These are phyloP conservation scores for Colletotrichum australisinense DNA, from an alignment of 2,329 filamentous ascomycete genomes.

Conservation along the genomic window DNA sequence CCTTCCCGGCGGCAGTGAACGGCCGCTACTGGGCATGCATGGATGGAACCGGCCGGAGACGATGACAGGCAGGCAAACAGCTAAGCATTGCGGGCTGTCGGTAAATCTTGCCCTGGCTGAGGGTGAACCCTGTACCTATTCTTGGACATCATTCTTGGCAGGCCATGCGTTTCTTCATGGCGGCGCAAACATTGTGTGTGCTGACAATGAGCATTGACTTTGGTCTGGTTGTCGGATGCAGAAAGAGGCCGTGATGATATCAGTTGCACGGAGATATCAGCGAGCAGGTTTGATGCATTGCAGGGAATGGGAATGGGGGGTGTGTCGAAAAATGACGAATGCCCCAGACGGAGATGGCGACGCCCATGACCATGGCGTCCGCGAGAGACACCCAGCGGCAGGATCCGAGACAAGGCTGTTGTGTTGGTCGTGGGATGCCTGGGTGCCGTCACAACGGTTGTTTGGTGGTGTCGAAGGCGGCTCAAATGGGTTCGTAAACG, in stretches of 20 bases:
- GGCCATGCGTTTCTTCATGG: constrained; percentile 16
- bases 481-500: not conserved
- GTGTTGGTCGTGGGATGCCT: constrained; percentile 17
- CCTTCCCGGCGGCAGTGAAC: not conserved
- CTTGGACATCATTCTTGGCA: constrained; percentile 29
- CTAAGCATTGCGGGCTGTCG: constrained; percentile 29
- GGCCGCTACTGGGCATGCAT: constrained; percentile 5
- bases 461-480: not conserved
- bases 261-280: constrained; percentile 1
- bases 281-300: constrained; percentile 8
- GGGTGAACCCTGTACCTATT: constrained; percentile 24
- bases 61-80: constrained; percentile 20
- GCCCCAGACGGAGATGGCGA: constrained; percentile 15
- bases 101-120: constrained; percentile 24
- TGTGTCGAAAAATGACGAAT: not conserved
- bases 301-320: not conserved
- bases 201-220: not conserved
- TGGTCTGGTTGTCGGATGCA: not conserved
- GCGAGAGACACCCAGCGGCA: constrained; percentile 2
- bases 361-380: constrained; percentile 10
- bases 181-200: constrained; percentile 6
- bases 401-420: constrained; percentile 31
- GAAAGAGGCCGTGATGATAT: not conserved
- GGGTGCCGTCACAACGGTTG: not conserved
- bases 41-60: constrained; percentile 14